Base-by-base conservation (phyloP, 495 filamentous ascomycete species). In the Viridothelium virens region DNA sequence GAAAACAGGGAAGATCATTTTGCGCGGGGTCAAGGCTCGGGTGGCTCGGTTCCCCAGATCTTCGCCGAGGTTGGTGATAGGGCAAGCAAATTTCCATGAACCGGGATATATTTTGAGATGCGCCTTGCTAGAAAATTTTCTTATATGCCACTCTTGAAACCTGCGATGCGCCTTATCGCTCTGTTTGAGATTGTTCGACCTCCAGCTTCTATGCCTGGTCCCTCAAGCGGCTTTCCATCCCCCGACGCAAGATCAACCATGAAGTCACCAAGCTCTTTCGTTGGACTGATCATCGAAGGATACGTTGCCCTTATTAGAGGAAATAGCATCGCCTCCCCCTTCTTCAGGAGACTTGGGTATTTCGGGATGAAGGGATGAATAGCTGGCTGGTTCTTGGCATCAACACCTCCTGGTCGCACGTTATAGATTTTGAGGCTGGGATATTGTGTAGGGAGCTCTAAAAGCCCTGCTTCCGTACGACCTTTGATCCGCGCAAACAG, bases 401-500 rank as follows among this genome's bases (percentile, higher is more conserved):
- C 86, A 31, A 89, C 77, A 31, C 75, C 80, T 1, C 71, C 81
- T 0, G 87, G 83, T 0, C 87, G 79, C 14, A 86, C 76, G 36
- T 76, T 81, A 67, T 78, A 79, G 16, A 81, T 76, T 14, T 77
- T 77, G 62, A 86, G 76, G 25, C 71, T 70, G 1, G 82, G 79
- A 53, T 80, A 73, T 18, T 79, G 75, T 41, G 78, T 74, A n/a
- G 74, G 69, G 2, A 86, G 72, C 0, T 73, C 69, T 18, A 81
- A 74, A 1, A 91, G 80, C 1, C 77, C 70, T 0, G 79, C 33
- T 71, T 91, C 89, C 16, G 82, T 77, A 66, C 84, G 77, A 1
- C 88, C 89, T 73, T 91, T 91, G 38, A 87, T 75, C 41, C 80
- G 71, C 3, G 78, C 85, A 65, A 85, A 88, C 34, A 85, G 71